Evolutionary conservation across 169 alveolate genomes (phyloP), one percentile per base, ranked within the genome.

Genomic region (Plasmodium coatneyi): DNA sequence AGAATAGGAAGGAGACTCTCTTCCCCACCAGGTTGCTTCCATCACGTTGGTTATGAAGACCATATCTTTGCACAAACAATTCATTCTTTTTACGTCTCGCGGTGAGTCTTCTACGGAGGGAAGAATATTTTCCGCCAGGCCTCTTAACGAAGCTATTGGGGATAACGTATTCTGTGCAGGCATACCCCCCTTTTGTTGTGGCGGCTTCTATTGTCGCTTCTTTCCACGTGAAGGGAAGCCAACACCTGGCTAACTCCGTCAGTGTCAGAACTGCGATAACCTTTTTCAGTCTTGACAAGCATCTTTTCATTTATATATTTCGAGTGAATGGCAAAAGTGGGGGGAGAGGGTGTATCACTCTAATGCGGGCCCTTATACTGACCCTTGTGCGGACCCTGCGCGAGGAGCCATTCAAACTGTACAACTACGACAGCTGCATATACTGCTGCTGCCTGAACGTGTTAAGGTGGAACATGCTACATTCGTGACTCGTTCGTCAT

Each of bases 291-390:
- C 43, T 83, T 70, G 82, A 41, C 19, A 83, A 66, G 81, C 92
- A 83, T 83, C 46, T 83, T 83, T 22, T 83, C 92, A 83, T 83
- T 83, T 83, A 83, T 71, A 71, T 82, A 54, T 54, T 46, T 32
- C 43, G n/a, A 34, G n/a, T 82, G 25, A 25, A 81, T 19, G 32
- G 46, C 52, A 81, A 81, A 22, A 14, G 7, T n/a, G 78, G 25
- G n/a, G 56, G 60, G 60, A 80, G 41, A 9, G 54, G 54, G 54
- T 43, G 16, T 16, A 49, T 49, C 60, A 49, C 60, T 49, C 9
- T 49, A 14, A 3, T 0, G 22, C 5, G 60, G 60, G 0, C 22
- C 54, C 54, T 43, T 9, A 3, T 0, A 16, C 5, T 22, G 60
- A 2, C 22, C 54, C 54, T 43, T 9, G 1, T 10, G 54, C 0